Percentiles rank a stretch among this genome's conserved stretches.
Evolutionary conservation across 2,329 filamentous ascomycete species (phyloP).

Genomic region (Madurella fahalii): DNA sequence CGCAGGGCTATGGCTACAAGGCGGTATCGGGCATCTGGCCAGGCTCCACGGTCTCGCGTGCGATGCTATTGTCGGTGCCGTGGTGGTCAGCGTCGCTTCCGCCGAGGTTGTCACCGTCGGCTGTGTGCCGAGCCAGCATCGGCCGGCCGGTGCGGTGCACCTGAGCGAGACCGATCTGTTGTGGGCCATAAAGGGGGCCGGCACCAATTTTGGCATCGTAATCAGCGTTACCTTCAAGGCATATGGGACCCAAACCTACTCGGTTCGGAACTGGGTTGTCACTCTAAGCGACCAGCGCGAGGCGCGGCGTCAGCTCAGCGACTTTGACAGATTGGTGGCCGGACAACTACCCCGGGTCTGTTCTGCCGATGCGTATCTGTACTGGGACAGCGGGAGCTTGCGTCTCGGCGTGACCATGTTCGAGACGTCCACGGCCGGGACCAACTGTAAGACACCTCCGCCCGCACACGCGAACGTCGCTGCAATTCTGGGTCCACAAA

Average conservation of each 20-base stretch:
- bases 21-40: slow-evolving; percentile 59
- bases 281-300: slow-evolving; percentile 31
- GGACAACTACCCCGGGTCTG: slow-evolving; percentile 37
- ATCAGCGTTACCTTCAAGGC: slow-evolving; percentile 50
- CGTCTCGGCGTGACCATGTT: slow-evolving; percentile 50
- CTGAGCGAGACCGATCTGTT: slow-evolving; percentile 48
- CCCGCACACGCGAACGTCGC: slow-evolving; percentile 10
- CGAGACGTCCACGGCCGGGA: slow-evolving; percentile 34
- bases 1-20: slow-evolving; percentile 60
- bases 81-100: slow-evolving; percentile 50
- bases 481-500: slow-evolving; percentile 33
- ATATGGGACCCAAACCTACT: slow-evolving; percentile 39
- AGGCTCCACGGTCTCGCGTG: slow-evolving; percentile 54
- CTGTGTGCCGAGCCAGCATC: slow-evolving; percentile 43
- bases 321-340: slow-evolving; percentile 39
- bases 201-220: slow-evolving; percentile 57
- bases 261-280: slow-evolving; percentile 39
- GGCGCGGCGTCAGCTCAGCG: slow-evolving; percentile 33
- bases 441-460: slow-evolving; percentile 10
- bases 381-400: slow-evolving; percentile 41
- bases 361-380: slow-evolving; percentile 56
- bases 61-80: slow-evolving; percentile 57
- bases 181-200: slow-evolving; percentile 57
- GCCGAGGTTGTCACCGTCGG: slow-evolving; percentile 49
- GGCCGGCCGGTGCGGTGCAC: slow-evolving; percentile 38